These are phyloP conservation scores for Ballota nigra DNA, from an alignment of 257 asterid species.

Conservation along the genomic window DNA sequence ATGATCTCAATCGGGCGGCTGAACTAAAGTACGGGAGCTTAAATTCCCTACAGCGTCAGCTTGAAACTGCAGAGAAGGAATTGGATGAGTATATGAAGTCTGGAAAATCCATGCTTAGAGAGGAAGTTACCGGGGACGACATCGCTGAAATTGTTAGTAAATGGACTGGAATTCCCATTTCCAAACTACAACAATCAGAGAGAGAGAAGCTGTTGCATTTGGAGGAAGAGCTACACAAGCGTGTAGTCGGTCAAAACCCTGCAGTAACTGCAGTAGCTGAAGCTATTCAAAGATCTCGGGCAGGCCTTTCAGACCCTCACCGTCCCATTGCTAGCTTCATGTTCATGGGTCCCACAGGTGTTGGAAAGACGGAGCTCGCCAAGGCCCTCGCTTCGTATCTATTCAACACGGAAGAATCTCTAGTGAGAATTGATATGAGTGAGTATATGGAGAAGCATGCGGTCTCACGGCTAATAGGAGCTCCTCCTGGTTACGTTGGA, in stretches of 20 bases:
- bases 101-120: constrained; percentile 92
- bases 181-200: constrained; percentile 84
- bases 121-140: constrained; percentile 81
- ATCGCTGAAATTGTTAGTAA: constrained; percentile 94
- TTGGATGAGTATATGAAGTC: constrained; percentile 75
- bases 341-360: constrained; percentile 99
- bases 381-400: constrained; percentile 86
- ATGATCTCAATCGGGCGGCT: constrained; percentile 96
- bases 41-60: constrained; percentile 88
- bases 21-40: constrained; percentile 89
- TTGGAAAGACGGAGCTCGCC: constrained; percentile 94
- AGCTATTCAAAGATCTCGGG: constrained; percentile 89
- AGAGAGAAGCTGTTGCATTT: constrained; percentile 76
- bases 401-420: constrained; percentile 92
- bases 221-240: constrained; percentile 80
- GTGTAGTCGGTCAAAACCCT: constrained; percentile 89
- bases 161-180: constrained; percentile 97
- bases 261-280: constrained; percentile 95
- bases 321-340: constrained; percentile 97
- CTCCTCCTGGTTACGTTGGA: constrained; percentile 96
- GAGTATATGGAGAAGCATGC: constrained; percentile 99
- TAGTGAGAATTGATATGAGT: constrained; percentile 94
- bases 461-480: constrained; percentile 87
- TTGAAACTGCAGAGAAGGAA: constrained; percentile 73
- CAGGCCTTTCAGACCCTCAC: constrained; percentile 94